Evolutionary conservation across 1,139 yeast genomes (phyloP), one percentile per base, ranked within the genome.

Genomic region (Candida sanyaensis): DNA sequence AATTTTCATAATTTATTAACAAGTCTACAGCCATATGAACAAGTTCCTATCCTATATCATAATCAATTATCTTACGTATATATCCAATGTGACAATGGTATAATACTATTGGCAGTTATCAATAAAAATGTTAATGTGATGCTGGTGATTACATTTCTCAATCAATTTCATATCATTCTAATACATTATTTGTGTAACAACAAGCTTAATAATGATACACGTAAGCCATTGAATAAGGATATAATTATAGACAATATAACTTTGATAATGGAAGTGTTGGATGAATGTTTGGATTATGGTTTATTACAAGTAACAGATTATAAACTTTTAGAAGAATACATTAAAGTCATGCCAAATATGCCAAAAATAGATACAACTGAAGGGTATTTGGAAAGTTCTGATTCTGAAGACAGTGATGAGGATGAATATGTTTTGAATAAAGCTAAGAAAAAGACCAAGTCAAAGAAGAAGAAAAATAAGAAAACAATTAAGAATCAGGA

Each of bases 221-320:
- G 27, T 12, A 26, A 41, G 30, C 7, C 42, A 10, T 52, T 66
- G 28, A 64, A 66, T 45, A 62, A 63, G 41, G 79, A 75, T 41
- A 51, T 62, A 4, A 63, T 75, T 3, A 53, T 66, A n/a, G 80
- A 75, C 50, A 75, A 75, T 51, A 61, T 68, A 43, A 68, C 66
- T 44, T 60, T 75, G 39, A 64, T 75, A 9, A 71, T 69, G 47
- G 80, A 75, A 53, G 58, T 75, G 4, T 54, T 75, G 24, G 80
- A 75, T 48, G 80, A 75, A 52, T 74, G 79, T 54, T 65, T 75
- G 64, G 80, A 75, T 52, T 66, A 69, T 48, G 80, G 80, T 6
- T 57, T 75, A 5, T 58, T 72, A 11, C 80, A 75, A 52, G 62
- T 68, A 47, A 73, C 80, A 1, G 80, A 75, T 54, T 74, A 67